Evolutionary conservation across 2,329 filamentous ascomycete species (phyloP).

Genomic region (Neonectria hederae): DNA sequence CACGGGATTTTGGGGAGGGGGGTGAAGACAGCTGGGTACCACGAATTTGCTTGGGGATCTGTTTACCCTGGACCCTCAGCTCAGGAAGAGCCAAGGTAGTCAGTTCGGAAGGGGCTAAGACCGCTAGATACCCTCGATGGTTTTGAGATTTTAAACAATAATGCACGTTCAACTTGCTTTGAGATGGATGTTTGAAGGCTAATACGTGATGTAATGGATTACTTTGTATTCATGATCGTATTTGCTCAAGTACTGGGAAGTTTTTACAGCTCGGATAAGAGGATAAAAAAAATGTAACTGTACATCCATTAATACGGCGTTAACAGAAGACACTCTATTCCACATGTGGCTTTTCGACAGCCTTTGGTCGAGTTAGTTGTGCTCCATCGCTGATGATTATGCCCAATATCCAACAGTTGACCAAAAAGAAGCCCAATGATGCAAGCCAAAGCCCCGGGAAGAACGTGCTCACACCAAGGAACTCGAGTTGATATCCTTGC

Average conservation of each 20-base stretch:
- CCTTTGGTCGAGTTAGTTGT: neutral
- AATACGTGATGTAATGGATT: neutral
- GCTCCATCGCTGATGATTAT: slow-evolving; percentile 76
- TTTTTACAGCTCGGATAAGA: neutral
- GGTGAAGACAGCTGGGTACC: slow-evolving; percentile 24
- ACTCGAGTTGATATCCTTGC: slow-evolving; percentile 80
- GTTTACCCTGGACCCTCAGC: slow-evolving; percentile 25
- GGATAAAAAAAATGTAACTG: neutral
- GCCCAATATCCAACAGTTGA: slow-evolving; percentile 89
- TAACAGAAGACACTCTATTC: slow-evolving; percentile 25
- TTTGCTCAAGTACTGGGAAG: neutral
- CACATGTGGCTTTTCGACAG: slow-evolving; percentile 33
- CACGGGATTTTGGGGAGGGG: slow-evolving; percentile 19
- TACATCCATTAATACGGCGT: neutral
- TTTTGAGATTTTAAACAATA: slow-evolving; percentile 26
- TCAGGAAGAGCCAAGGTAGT: slow-evolving; percentile 20
- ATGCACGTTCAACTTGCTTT: slow-evolving; percentile 25
- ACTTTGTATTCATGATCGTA: neutral
- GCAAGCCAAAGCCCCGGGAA: slow-evolving; percentile 83
- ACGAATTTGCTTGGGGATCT: slow-evolving; percentile 32
- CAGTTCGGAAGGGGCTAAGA: slow-evolving; percentile 19
- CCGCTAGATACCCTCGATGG: slow-evolving; percentile 39
- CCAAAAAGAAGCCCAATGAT: slow-evolving; percentile 80
- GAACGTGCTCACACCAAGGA: slow-evolving; percentile 84
- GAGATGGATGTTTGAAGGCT: neutral